These are phyloP conservation scores for Diaporthe citriasiana DNA, from an alignment of 2,329 filamentous ascomycete genomes.

Conservation along the genomic window DNA sequence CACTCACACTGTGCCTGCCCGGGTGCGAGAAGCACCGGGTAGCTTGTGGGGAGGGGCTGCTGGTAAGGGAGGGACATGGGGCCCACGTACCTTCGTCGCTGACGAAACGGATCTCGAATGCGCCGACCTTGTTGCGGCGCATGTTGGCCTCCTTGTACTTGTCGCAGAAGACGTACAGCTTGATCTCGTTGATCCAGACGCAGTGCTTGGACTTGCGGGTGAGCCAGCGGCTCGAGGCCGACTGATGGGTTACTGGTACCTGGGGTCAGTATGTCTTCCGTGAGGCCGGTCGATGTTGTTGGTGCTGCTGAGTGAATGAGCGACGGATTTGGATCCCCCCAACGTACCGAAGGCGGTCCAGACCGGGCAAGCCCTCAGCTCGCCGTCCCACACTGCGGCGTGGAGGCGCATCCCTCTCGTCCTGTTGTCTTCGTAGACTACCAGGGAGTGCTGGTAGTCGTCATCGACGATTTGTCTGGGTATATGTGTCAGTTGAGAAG, in stretches of 20 bases:
- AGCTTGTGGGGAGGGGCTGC: neutral
- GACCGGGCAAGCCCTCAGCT: constrained; percentile 67
- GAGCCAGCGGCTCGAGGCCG: constrained; percentile 64
- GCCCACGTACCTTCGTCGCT: constrained; percentile 54
- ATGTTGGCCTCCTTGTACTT: constrained; percentile 67
- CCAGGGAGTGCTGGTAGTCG: constrained; percentile 65
- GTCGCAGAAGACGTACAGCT: constrained; percentile 72
- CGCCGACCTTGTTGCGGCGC: constrained; percentile 61
- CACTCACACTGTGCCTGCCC: neutral
- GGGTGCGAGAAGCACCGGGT: neutral
- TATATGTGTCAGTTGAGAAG: neutral
- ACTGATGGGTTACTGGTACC: constrained; percentile 65
- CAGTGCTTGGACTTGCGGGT: constrained; percentile 61
- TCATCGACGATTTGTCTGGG: constrained; percentile 70
- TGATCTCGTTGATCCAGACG: constrained; percentile 67
- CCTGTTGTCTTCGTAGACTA: constrained; percentile 65
- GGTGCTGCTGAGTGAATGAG: neutral
- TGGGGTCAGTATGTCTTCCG: neutral
- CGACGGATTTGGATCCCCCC: neutral
- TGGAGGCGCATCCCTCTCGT: constrained; percentile 68
- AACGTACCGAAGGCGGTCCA: constrained; percentile 74
- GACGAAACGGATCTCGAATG: constrained; percentile 67
- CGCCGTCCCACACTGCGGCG: constrained; percentile 68
- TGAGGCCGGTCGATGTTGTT: neutral
- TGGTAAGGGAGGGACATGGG: no score